phyloP scores from a whole-genome alignment of 1,139 yeast species.

The Yamadazyma spencermartinsiae region DNA sequence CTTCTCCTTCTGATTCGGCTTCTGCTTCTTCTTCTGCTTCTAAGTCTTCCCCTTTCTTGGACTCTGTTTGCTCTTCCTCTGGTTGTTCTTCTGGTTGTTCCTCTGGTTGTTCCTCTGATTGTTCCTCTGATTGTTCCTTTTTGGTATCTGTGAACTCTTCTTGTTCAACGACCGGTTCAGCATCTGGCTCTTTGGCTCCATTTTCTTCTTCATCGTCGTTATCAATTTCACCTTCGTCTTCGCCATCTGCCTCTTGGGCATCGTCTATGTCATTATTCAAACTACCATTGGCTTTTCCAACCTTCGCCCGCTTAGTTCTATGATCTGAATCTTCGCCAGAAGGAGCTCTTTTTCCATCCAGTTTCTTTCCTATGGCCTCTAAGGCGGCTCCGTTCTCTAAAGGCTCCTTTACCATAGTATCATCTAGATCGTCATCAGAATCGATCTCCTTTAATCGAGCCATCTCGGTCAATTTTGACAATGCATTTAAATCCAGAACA shows the following conservation, averaged over 20 bases:
- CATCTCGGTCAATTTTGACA: slow-evolving; percentile 41
- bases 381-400: not conserved
- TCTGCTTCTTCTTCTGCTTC: slow-evolving; percentile 13
- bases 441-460: slow-evolving; percentile 44
- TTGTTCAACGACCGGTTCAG: not conserved
- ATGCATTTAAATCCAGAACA: slow-evolving; percentile 40
- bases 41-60: slow-evolving; percentile 12
- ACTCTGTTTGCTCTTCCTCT: slow-evolving; percentile 7
- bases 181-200: slow-evolving; percentile 1
- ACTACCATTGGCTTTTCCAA: not conserved
- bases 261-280: not conserved
- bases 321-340: slow-evolving; percentile 3
- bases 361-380: slow-evolving; percentile 8
- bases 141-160: slow-evolving; percentile 1
- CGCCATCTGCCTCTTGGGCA: slow-evolving; percentile 5
- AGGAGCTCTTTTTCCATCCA: slow-evolving; percentile 2
- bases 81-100: slow-evolving; percentile 19
- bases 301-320: slow-evolving; percentile 1
- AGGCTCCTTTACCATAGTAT: not conserved
- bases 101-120: slow-evolving; percentile 12
- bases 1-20: slow-evolving; percentile 8
- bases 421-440: slow-evolving; percentile 29
- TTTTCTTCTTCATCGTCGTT: slow-evolving; percentile 5
- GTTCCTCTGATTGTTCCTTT: not conserved
- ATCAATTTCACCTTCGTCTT: slow-evolving; percentile 12